phyloP scores from a whole-genome alignment of 768 basidiomycete species.

The Pisolithus orientalis region DNA sequence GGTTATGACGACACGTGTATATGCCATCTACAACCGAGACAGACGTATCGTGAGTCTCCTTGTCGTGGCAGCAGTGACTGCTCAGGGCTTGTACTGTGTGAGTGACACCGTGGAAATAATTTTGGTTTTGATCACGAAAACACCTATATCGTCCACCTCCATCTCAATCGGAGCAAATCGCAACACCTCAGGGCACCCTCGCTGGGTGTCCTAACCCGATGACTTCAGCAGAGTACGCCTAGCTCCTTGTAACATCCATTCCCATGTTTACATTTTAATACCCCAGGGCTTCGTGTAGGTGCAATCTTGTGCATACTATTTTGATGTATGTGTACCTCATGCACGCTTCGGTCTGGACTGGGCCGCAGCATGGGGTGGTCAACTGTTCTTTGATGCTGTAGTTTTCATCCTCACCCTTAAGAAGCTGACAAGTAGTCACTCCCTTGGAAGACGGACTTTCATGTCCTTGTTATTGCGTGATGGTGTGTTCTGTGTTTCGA shows the following conservation, averaged over 20 bases:
- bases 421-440: background rate
- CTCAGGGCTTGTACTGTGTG: background rate
- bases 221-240: no score
- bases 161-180: no score
- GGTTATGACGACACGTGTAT: background rate
- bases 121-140: no score
- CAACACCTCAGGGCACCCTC: no score
- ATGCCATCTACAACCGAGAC: background rate
- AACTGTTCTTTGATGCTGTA: slow-evolving; percentile 13
- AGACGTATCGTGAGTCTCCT: background rate
- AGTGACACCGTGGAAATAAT: no score
- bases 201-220: no score
- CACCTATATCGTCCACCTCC: no score
- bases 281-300: background rate
- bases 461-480: background rate
- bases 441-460: background rate
- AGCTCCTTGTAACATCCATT: no score
- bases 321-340: no score
- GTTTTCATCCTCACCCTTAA: slow-evolving; percentile 12
- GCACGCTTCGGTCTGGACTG: background rate
- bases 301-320: background rate
- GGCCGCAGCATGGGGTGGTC: background rate
- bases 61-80: background rate
- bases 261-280: background rate
- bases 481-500: background rate